phyloP scores from a whole-genome alignment of 768 basidiomycete species.

The Russula brevipes region DNA sequence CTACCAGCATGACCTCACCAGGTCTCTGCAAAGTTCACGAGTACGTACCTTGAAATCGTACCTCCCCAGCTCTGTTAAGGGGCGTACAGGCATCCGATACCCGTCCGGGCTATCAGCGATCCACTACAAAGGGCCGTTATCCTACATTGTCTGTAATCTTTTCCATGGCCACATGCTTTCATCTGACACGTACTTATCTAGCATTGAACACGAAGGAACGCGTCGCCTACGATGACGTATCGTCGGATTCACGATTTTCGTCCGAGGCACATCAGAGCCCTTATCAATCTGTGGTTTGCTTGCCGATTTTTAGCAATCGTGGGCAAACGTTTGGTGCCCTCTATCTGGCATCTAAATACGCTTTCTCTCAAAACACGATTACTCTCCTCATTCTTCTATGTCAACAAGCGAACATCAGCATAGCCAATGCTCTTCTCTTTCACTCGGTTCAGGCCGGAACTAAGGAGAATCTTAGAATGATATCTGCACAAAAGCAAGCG shows the following conservation, averaged over 20 bases:
- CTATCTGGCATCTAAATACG: conserved; percentile 60
- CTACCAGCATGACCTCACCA: conserved; percentile 58
- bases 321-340: conserved; percentile 71
- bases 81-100: conserved; percentile 48
- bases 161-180: not conserved
- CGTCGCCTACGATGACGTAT: conserved; percentile 55
- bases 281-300: conserved; percentile 58
- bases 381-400: conserved; percentile 60
- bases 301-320: conserved; percentile 69
- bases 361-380: conserved; percentile 56
- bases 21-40: conserved; percentile 63
- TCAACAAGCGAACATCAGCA: conserved; percentile 72
- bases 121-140: conserved; percentile 64
- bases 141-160: conserved; percentile 47
- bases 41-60: conserved; percentile 36
- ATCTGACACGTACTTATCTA: conserved; percentile 27
- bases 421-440: conserved; percentile 70
- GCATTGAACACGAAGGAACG: conserved; percentile 64
- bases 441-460: conserved; percentile 70
- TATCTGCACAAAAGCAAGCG: conserved; percentile 63
- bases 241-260: conserved; percentile 60
- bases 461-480: conserved; percentile 71
- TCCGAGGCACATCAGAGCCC: conserved; percentile 59
- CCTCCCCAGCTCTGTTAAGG: conserved; percentile 1
- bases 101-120: conserved; percentile 53